Evolutionary conservation across 768 basidiomycete genomes (phyloP), one percentile per base, ranked within the genome.

Genomic region (Panus rudis): DNA sequence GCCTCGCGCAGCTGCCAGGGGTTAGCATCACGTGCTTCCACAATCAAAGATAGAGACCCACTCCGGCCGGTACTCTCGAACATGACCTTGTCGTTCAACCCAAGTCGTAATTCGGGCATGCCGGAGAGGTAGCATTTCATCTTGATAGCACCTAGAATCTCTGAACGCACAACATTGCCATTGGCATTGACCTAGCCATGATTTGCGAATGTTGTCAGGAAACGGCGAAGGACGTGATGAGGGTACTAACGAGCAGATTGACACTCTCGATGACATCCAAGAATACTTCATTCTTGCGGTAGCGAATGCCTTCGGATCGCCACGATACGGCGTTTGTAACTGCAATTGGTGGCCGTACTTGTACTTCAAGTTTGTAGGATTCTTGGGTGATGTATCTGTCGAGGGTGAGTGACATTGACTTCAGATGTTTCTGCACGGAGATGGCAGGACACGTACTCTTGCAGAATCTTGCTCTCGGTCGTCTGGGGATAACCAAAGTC

Each of bases 91-190:
- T 99, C 94, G 64, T 99, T 99, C 44, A 99, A 70, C 3, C 94
- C 96, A 22, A 99, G 65, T 46, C 94, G 75, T 35, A 98, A 72
- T 60, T 99, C 96, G 14, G 96, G 96, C 96, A 98, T 99, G n/a
- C 96, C 96, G 7, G 91, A 92, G 2, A 99, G 75, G 61, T 97
- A 99, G 61, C 94, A 98, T 64, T 98, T 98, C 96, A 98, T 98
- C 75, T 99, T 98, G 56, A 99, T 78, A 0, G 92, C 92, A n/a
- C 96, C 96, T 2, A 98, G 69, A 53, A 99, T 98, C 65, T 99
- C 96, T 13, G 90, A 92, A 37, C 96, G 83, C 13, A 98, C 90
- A 25, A 99, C 96, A 57, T 92, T 94, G 26, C 94, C 94, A 51
- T 89, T 90, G 6, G 93, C 84, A 57, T 99, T 99, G 41, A 98